Evolutionary conservation across 2,329 filamentous ascomycete species (phyloP), one percentile per base, ranked within the genome.

Genomic region (Aureobasidium uvarum): DNA sequence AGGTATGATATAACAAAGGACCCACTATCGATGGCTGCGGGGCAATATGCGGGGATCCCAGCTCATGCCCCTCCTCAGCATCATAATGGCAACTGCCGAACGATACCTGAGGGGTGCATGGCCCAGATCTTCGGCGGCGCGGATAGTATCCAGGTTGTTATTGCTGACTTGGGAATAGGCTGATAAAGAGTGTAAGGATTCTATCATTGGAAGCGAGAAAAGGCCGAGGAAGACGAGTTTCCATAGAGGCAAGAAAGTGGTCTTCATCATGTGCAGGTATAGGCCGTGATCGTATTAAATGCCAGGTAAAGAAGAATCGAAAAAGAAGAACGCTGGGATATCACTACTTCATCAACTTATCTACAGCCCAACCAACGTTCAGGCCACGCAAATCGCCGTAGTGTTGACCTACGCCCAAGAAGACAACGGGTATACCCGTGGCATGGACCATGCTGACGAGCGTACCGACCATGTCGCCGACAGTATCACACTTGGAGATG

Each of bases 401-500:
- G 75, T 88, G 86, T 77, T 89, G 86, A 5, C 86, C 86, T 45
- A 87, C 84, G 2, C 89, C 95, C 70, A 99, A 84, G 74, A 99
- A 99, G 13, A 98, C 84, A 23, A 99, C 92, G 0, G 96, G 96
- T 52, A 99, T 96, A 33, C 94, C 92, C 3, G 96, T 99, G 3
- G 95, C 94, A 79, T 98, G 94, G 45, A 99, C 94, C 82, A 99
- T 94, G 75, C 91, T 96, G 68, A 99, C 95, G 69, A 99, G 81
- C 2, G 94, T 97, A 2, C 89, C 92, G 50, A 97, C 92, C 93
- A 98, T 98, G 79, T 97, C 94, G n/a, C 95, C 96, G 43, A 99
- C 96, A 0, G 95, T 99, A 79, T 99, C 95, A 76, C 95, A 98
- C 79, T 99, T 99, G 67, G 89, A 94, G 72, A 99, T 97, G 75